Base-by-base conservation (phyloP, 2,329 filamentous ascomycete genomes). In the Penicillium sp. region DNA sequence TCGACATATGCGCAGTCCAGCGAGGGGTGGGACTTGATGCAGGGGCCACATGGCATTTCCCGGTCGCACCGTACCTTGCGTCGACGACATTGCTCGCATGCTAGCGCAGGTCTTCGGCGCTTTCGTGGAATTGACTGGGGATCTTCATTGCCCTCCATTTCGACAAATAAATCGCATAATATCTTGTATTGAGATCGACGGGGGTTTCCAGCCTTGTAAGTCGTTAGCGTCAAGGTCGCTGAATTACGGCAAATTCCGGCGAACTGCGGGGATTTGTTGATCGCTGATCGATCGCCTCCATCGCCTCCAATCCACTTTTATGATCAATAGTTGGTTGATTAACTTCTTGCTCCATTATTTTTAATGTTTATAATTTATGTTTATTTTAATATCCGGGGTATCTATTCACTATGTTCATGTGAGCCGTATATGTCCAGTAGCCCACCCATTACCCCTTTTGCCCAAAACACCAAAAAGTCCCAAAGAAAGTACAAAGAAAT, bases 31-130 rank as follows among this genome's bases (percentile, higher is more conserved):
- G 63, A 50, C 31, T 65, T 66, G 7, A 56, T 60, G 52, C 70
- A 72, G 27, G 64, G 65, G 3, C 63, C 63, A 52, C 69, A 71
- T 22, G 68, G 69, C 16, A 64, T 52, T 35, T 60, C 57, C 19
- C 62, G 68, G 53, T 71, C 68, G 49, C 69, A 71, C 29, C 65
- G 64, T 27, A 71, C 60, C 56, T 71, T 71, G 47, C 68, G 68
- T 11, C 60, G 64, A 26, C 68, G 68, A 44, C 69, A 71, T 53
- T 66, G 67, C 48, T 67, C 63, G 54, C 68, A 71, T 1, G 68
- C 62, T 21, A 66, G 61, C 13, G 66, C 63, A 7, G 68, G 67
- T 5, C 68, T 68, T 14, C 67, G 63, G 51, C 68, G 68, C 52
- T 70, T 70, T 31, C 63, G 63, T n/a, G 61, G 57, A 35, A 27